Evolutionary conservation across 116 monocot genomes (phyloP).

Genomic region (Dioscorea cayenensis): DNA sequence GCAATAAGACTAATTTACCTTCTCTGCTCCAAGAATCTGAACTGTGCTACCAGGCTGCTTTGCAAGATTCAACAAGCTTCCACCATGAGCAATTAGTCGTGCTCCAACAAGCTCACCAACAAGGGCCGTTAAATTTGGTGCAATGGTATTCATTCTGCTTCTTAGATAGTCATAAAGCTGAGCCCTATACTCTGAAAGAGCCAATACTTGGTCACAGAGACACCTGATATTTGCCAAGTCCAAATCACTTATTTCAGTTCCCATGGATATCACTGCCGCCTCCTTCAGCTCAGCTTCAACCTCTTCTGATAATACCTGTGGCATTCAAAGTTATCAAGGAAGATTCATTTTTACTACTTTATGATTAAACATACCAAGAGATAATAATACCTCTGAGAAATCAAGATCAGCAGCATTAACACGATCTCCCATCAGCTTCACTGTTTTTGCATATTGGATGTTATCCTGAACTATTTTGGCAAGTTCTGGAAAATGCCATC

Average conservation of each 20-base stretch:
- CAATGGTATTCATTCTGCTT: conserved; percentile 95
- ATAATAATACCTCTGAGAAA: conserved; percentile 69
- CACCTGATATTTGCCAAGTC: conserved; percentile 77
- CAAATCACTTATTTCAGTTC: conserved; percentile 87
- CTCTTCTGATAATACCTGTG: conserved; percentile 71
- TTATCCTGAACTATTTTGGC: conserved; percentile 84
- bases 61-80: conserved; percentile 84
- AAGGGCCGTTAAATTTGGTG: conserved; percentile 90
- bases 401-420: conserved; percentile 70
- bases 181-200: conserved; percentile 86
- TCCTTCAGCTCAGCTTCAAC: conserved; percentile 79
- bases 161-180: conserved; percentile 83
- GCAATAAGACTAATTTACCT: conserved; percentile 35
- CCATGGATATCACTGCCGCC: conserved; percentile 89
- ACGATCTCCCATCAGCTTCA: conserved; percentile 89
- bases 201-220: conserved; percentile 85
- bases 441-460: conserved; percentile 81
- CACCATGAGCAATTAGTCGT: conserved; percentile 95
- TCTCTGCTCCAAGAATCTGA: conserved; percentile 98
- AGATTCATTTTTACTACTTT: not conserved
- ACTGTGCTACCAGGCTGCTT: conserved; percentile 97
- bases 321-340: not conserved
- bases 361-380: not conserved
- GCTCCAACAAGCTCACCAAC: conserved; percentile 99
- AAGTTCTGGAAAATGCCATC: conserved; percentile 99